Conservation (phyloP, 768 basidiomycete species). For the Trametes gibbosa region DNA sequence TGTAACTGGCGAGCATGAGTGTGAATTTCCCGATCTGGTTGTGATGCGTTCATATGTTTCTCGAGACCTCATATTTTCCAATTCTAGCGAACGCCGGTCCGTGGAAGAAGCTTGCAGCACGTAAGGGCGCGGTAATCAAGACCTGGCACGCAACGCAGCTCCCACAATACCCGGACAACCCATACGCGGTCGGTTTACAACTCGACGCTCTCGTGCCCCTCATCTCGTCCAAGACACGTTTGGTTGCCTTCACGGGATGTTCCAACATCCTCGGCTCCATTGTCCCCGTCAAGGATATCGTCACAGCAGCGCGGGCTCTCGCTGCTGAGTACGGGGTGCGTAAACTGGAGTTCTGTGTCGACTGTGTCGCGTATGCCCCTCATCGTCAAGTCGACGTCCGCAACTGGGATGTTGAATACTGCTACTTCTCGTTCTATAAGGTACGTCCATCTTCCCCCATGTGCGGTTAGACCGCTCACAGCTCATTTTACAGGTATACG, state of each 20-base stretch:
- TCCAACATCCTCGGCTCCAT: slow-evolving; percentile 75
- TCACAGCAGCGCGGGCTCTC: slow-evolving; percentile 47
- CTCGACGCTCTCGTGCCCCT: slow-evolving; percentile 58
- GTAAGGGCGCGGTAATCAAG: slow-evolving; percentile 52
- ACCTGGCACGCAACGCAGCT: slow-evolving; percentile 53
- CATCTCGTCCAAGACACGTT: slow-evolving; percentile 61
- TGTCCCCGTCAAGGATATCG: slow-evolving; percentile 57
- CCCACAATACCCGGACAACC: slow-evolving; percentile 43
- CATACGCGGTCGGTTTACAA: slow-evolving; percentile 60
- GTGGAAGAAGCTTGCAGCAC: slow-evolving; percentile 72
- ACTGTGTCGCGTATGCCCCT: slow-evolving; percentile 79
- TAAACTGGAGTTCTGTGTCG: slow-evolving; percentile 67
- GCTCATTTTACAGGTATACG: slow-evolving; percentile 54
- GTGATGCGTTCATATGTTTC: not conserved
- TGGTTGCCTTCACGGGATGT: slow-evolving; percentile 71
- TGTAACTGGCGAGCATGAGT: slow-evolving; percentile 78
- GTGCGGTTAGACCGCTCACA: not conserved
- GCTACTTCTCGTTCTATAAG: slow-evolving; percentile 75
- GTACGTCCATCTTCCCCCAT: slow-evolving; percentile 42
- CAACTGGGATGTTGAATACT: slow-evolving; percentile 77
- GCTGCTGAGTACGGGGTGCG: slow-evolving; percentile 50
- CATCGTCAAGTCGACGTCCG: slow-evolving; percentile 69
- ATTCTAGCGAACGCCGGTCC: slow-evolving; percentile 65
- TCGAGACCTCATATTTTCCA: not conserved
- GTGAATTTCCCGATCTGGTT: slow-evolving; percentile 33